Conservation (phyloP, 139 green algal species). For the Nannochloris sp. region DNA sequence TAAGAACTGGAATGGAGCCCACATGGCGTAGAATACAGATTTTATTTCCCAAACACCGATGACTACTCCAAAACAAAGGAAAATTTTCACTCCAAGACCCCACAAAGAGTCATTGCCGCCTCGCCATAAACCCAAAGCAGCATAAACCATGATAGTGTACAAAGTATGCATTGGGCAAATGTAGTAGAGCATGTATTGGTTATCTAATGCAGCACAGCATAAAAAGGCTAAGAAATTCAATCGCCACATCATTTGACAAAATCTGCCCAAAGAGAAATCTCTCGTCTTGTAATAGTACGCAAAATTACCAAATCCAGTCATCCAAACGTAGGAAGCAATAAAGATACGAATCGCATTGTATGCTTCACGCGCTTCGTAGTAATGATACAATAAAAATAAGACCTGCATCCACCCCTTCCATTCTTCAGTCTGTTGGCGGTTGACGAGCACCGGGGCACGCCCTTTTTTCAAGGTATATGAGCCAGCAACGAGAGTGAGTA, state of each 20-base stretch:
- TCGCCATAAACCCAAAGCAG: slow-evolving; percentile 47
- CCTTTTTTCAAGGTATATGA: slow-evolving; percentile 18
- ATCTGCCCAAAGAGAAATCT: slow-evolving; percentile 62
- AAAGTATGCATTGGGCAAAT: slow-evolving; percentile 99
- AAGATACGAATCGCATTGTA: slow-evolving; percentile 98
- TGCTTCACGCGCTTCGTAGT: slow-evolving; percentile 83
- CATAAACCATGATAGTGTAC: slow-evolving; percentile 92
- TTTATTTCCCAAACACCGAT: slow-evolving; percentile 83
- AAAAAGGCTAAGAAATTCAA: slow-evolving; percentile 89
- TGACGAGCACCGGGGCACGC: slow-evolving; percentile 65
- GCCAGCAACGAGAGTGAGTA: slow-evolving; percentile 50
- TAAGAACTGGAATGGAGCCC: slow-evolving; percentile 71
- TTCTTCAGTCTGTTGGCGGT: slow-evolving; percentile 93
- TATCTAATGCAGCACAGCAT: slow-evolving; percentile 72
- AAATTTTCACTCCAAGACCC: slow-evolving; percentile 57
- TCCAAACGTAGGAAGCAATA: slow-evolving; percentile 96
- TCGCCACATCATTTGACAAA: slow-evolving; percentile 95
- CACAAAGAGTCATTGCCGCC: slow-evolving; percentile 56
- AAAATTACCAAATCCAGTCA: slow-evolving; percentile 97
- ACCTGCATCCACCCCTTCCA: slow-evolving; percentile 97
- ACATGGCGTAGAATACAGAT: slow-evolving; percentile 81
- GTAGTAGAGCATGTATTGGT: slow-evolving; percentile 98
- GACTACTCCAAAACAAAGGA: slow-evolving; percentile 44
- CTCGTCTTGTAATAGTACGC: slow-evolving; percentile 86
- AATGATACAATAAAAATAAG: slow-evolving; percentile 95